These are phyloP conservation scores for Citeromyces hawaiiensis DNA, from an alignment of 1,139 yeast genomes.

Conservation along the genomic window DNA sequence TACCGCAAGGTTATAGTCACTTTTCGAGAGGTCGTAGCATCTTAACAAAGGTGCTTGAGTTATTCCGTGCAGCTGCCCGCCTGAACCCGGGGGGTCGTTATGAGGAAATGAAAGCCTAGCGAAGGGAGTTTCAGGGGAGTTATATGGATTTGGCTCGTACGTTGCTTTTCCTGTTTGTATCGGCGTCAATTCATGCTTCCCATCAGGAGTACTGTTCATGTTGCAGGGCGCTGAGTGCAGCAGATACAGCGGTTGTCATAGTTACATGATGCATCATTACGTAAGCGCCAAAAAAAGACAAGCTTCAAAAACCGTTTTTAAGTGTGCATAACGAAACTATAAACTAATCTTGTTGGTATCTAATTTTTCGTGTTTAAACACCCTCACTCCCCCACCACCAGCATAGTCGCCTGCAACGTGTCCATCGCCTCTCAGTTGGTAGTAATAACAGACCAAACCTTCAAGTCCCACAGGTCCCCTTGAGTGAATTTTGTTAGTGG, in stretches of 20 bases:
- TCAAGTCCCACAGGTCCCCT: conserved; percentile 98
- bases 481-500: conserved; percentile 94
- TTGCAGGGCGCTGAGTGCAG: not conserved
- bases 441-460: conserved; percentile 92
- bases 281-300: no score
- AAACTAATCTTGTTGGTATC: conserved; percentile 11
- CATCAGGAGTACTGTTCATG: conserved; percentile 1
- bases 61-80: no score
- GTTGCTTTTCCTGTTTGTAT: not conserved
- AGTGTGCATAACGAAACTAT: no score
- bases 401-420: conserved; percentile 84
- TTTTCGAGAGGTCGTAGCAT: no score
- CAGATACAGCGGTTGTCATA: conserved; percentile 1
- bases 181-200: not conserved
- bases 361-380: conserved; percentile 63
- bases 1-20: conserved; percentile 8
- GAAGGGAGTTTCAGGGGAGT: no score
- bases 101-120: no score
- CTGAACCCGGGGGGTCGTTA: no score
- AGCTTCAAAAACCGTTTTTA: no score
- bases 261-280: not conserved
- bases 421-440: conserved; percentile 82
- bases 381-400: conserved; percentile 83
- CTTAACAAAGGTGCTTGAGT: no score
- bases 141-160: no score